Evolutionary conservation across 164 flowering plant genomes (phyloP), one percentile per base, ranked within the genome.

Genomic region (Stephania cephalantha): DNA sequence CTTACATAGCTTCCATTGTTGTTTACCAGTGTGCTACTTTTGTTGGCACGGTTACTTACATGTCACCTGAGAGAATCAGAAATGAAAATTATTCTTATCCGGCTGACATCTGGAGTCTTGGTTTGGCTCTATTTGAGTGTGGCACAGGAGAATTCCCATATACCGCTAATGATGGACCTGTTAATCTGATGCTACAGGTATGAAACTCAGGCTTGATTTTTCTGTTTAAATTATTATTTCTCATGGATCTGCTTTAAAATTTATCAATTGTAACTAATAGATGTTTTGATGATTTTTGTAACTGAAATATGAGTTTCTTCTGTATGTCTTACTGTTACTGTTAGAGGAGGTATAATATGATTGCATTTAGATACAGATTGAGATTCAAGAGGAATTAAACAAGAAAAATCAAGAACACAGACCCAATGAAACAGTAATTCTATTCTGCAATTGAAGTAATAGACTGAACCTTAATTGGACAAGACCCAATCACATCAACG

Each of bases 81-180:
- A 96, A 92, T 81, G 98, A 93, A 71, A 85, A 78, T 76, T 96
- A 96, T 81, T 96, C 99, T 31, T 96, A 91, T 81, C 95, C 99
- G 20, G 99, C 98, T 84, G 99, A 96, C 83, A 94, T 96, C 74
- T 96, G 99, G 99, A 96, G 99, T 85, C 97, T 96, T 68, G 98
- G 99, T 48, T 91, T 96, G 79, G 97, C 99, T 69, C 85, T 96
- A 68, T 91, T 96, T 76, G 98, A 96, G 79, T 94, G 99, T 85
- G 97, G 94, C 15, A 96, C 98, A 1, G 99, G 99, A 75, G 98
- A 94, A 81, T 94, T 96, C 74, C 99, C 98, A n/a, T 96, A 96
- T 77, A 79, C 89, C 55, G 97, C 98, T 75, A 88, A 81, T 81
- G 94, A 94, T 55, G 99, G 99, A 73, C 97, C 97, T 18, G 97